Conservation (phyloP, 139 green algal species). For the Coccomyxa sp. region DNA sequence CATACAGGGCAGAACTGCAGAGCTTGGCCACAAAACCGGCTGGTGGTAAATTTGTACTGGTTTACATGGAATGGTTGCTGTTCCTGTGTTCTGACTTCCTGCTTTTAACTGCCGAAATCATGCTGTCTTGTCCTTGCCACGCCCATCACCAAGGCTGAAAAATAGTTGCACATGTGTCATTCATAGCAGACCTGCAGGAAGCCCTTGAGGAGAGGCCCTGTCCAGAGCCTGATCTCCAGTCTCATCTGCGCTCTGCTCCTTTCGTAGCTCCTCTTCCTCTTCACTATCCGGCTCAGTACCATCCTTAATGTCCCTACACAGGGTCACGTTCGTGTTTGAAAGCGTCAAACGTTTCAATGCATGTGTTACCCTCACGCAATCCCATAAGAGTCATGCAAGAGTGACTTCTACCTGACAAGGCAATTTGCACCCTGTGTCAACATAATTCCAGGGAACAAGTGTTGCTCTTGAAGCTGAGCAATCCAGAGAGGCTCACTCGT, state of each 20-base stretch:
- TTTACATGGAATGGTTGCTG: neutral
- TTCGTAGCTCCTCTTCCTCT: neutral
- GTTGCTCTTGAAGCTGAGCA: neutral
- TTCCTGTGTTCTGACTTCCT: neutral
- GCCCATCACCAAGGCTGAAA: neutral
- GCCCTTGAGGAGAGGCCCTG: neutral
- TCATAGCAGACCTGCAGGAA: neutral
- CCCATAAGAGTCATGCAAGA: neutral
- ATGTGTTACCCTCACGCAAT: neutral
- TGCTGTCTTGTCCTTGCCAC: neutral
- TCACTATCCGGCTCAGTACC: neutral
- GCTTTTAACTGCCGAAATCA: neutral
- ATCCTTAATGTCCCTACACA: conserved; percentile 9
- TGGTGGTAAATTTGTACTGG: neutral
- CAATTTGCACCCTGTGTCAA: neutral
- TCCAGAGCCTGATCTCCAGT: conserved; percentile 21
- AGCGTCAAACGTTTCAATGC: neutral
- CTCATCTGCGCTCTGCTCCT: conserved; percentile 6
- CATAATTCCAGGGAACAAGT: neutral
- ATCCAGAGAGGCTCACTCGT: neutral
- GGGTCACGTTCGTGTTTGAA: neutral
- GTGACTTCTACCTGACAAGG: neutral
- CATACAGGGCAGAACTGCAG: neutral
- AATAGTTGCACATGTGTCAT: neutral
- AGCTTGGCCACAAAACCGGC: neutral